Evolutionary conservation across 805 yeast genomes (phyloP), one percentile per base, ranked within the genome.

Genomic region (Kazachstania taianensis): DNA sequence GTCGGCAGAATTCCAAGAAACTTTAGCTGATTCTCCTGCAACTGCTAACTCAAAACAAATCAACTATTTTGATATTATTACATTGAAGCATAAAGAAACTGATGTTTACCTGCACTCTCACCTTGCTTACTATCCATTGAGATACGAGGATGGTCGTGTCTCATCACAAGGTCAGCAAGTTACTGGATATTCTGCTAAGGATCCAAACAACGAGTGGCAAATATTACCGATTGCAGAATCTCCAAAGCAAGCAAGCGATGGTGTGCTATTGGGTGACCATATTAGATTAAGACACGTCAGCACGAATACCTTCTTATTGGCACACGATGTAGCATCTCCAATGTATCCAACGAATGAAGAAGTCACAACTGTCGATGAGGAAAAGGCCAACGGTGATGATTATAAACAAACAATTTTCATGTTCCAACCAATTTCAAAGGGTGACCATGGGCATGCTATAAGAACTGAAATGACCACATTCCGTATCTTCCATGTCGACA

Each of bases 241-340:
- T 42, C 60, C 70, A 4, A 53, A 63, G 30, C 61, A 60, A 26
- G 18, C 40, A 3, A 67, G 67, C 13, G 72, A 68, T 32, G 67
- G 73, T 4, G 80, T 92, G 25, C 62, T 51, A 43, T 76, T 84
- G 43, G 81, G 83, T 45, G 92, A 84, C 50, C 59, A 70, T 14
- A 66, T 92, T 39, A 81, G 96, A 61, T 65, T 92, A 39, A 75
- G 72, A 58, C 98, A 92, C 53, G 72, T 81, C 34, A 75, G 68
- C 20, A 86, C 97, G 2, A 72, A 84, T 36, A 81, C 94, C 8
- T 80, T 64, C 49, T 64, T 92, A 46, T 70, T 85, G 50, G 74
- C 97, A 15, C 98, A 92, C 55, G 96, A 89, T 57, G 96, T 92
- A 37, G 96, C 96, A 2, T 92, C 97, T 3, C 97, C 98, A 20